Evolutionary conservation across 1,284 basidiomycete genomes (phyloP).

Genomic region (Sanghuangporus sanghuang): DNA sequence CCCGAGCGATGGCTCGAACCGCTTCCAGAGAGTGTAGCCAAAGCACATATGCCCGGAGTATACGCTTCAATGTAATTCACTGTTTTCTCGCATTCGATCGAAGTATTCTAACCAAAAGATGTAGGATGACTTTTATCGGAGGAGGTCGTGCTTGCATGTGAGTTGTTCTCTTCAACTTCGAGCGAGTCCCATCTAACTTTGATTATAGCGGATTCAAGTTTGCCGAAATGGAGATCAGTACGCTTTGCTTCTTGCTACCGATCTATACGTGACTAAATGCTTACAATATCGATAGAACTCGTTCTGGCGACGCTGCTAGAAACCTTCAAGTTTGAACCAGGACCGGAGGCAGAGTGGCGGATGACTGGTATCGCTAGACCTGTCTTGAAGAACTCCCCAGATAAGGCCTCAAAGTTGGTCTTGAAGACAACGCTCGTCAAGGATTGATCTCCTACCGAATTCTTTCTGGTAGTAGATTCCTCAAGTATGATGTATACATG

Average conservation of each 20-base stretch:
- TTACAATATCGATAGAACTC: background rate
- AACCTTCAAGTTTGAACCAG: conserved; percentile 2
- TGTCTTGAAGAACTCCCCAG: too few relatives aligned
- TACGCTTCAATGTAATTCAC: conserved; percentile 31
- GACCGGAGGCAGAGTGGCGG: background rate
- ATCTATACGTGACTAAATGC: too few relatives aligned
- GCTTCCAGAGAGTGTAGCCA: conserved; percentile 17
- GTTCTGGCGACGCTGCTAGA: conserved; percentile 8
- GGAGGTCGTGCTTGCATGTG: conserved; percentile 32
- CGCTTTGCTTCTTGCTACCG: background rate
- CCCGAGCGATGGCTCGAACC: conserved; percentile 12
- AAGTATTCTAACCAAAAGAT: too few relatives aligned
- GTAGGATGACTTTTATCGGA: conserved; percentile 34
- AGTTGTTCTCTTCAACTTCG: conserved; percentile 10
- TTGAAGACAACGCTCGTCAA: too few relatives aligned
- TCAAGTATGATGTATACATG: too few relatives aligned
- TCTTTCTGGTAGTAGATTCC: too few relatives aligned
- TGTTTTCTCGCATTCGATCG: background rate
- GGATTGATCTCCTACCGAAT: too few relatives aligned
- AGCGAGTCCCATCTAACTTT: background rate
- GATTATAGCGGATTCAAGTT: conserved; percentile 13
- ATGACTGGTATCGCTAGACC: too few relatives aligned
- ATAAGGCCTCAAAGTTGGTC: too few relatives aligned
- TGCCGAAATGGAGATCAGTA: conserved; percentile 11
- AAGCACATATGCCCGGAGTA: conserved; percentile 29